phyloP scores from a whole-genome alignment of 306 rosid genomes.

The Sphenostylis stenocarpa region DNA sequence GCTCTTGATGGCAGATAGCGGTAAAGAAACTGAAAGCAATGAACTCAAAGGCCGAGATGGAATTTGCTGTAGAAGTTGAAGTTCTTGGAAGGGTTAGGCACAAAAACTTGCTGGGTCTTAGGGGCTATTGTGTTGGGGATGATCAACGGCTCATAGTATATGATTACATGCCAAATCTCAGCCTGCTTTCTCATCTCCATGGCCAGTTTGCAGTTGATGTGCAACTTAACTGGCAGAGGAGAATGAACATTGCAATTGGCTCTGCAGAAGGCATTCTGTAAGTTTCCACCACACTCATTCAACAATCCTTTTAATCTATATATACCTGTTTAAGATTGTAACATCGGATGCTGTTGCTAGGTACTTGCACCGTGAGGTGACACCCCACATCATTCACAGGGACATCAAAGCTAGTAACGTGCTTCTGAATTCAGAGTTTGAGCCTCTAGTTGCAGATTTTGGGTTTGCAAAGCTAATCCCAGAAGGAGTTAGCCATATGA shows the following conservation, averaged over 20 bases:
- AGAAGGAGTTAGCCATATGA: conserved; percentile 90
- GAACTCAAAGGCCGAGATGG: conserved; percentile 93
- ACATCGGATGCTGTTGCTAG: conserved; percentile 35
- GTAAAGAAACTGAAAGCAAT: conserved; percentile 89
- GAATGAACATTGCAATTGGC: conserved; percentile 81
- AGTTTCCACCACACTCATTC: conserved; percentile 33
- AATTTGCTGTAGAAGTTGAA: conserved; percentile 93
- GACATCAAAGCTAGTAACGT: conserved; percentile 90
- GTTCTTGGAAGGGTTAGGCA: conserved; percentile 92
- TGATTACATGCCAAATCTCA: conserved; percentile 93
- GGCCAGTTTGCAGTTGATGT: conserved; percentile 66
- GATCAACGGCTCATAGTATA: conserved; percentile 87
- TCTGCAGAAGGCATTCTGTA: conserved; percentile 83
- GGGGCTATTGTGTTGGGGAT: conserved; percentile 79
- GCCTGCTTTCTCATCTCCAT: conserved; percentile 87
- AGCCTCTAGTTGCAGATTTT: conserved; percentile 80
- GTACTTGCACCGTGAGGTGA: conserved; percentile 82
- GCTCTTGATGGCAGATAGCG: conserved; percentile 59
- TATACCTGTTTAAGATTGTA: too few relatives aligned
- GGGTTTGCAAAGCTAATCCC: conserved; percentile 93
- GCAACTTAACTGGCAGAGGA: conserved; percentile 70
- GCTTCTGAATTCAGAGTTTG: conserved; percentile 71
- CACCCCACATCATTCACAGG: conserved; percentile 84
- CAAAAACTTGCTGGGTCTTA: conserved; percentile 77
- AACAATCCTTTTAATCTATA: too few relatives aligned